Conservation (phyloP, 2,329 filamentous ascomycete genomes). For the Penicillium sp. region DNA sequence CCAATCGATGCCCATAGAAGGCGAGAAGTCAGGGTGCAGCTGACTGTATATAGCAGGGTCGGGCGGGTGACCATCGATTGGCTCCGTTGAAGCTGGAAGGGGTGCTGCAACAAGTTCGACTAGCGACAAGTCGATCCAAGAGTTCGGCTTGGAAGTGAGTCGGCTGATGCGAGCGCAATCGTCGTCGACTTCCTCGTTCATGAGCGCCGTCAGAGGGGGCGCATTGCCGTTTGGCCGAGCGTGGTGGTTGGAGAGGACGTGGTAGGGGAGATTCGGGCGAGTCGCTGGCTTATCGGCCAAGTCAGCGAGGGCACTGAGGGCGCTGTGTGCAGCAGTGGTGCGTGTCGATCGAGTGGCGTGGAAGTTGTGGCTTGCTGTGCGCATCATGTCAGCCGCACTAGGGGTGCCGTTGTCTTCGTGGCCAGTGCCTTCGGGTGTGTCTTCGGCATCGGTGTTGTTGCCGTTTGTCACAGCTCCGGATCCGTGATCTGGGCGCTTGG, state of each 20-base stretch:
- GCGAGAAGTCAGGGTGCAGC: constrained; percentile 48
- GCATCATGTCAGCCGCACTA: constrained; percentile 58
- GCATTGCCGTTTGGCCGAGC: constrained; percentile 46
- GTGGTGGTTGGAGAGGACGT: constrained; percentile 49
- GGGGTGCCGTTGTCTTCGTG: constrained; percentile 45
- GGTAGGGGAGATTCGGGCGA: constrained; percentile 48
- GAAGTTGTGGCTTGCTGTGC: constrained; percentile 59
- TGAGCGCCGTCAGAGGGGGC: constrained; percentile 44
- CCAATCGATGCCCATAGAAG: constrained; percentile 45
- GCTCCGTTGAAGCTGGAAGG: constrained; percentile 26
- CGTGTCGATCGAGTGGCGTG: constrained; percentile 57
- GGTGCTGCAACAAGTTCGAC: constrained; percentile 42
- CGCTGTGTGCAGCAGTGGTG: constrained; percentile 52
- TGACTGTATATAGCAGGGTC: constrained; percentile 40
- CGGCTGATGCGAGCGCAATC: constrained; percentile 46
- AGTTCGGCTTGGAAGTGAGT: constrained; percentile 38
- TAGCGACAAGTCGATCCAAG: constrained; percentile 45
- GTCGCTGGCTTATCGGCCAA: constrained; percentile 53
- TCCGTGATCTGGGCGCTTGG: constrained; percentile 47
- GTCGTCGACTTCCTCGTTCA: constrained; percentile 51
- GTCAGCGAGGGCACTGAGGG: constrained; percentile 57
- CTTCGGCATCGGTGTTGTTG: constrained; percentile 45
- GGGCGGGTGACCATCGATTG: constrained; percentile 30
- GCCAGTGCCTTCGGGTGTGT: constrained; percentile 40
- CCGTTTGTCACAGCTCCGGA: constrained; percentile 41